Conservation (phyloP, 306 rosid species). For the Lathyrus tuberosus region DNA sequence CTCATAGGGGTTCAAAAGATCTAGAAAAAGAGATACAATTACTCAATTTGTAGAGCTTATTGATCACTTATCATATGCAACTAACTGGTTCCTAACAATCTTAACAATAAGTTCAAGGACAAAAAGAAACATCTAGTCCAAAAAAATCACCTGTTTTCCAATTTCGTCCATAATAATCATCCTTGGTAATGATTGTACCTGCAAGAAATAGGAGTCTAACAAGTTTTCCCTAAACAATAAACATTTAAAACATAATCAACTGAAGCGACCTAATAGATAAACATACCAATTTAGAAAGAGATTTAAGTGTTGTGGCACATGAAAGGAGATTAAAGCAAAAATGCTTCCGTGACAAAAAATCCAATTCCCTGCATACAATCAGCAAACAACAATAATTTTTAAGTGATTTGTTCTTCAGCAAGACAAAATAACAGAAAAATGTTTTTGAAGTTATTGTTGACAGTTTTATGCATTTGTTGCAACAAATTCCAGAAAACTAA, state of each 20-base stretch:
- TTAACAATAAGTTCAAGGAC: background rate
- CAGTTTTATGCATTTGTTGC: constrained; percentile 1
- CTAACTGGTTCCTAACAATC: background rate
- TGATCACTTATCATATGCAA: background rate
- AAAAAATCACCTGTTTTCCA: constrained; percentile 81
- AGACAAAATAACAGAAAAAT: background rate
- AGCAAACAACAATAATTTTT: constrained; percentile 35
- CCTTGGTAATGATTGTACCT: constrained; percentile 98
- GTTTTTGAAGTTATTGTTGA: background rate
- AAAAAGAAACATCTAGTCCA: constrained; percentile 12
- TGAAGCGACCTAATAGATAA: constrained; percentile 23
- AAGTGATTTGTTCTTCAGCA: constrained; percentile 4
- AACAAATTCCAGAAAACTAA: constrained; percentile 1
- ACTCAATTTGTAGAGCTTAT: background rate
- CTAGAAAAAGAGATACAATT: background rate
- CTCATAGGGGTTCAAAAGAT: background rate
- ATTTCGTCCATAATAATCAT: constrained; percentile 98
- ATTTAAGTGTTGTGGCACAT: constrained; percentile 90
- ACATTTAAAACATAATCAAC: constrained; percentile 19
- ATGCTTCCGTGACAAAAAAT: constrained; percentile 79
- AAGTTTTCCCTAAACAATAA: constrained; percentile 27
- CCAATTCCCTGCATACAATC: constrained; percentile 78
- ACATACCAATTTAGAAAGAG: constrained; percentile 92
- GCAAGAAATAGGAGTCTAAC: constrained; percentile 39
- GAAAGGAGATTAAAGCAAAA: constrained; percentile 87